Evolutionary conservation across 768 basidiomycete genomes (phyloP), one percentile per base, ranked within the genome.

Genomic region (Collybia nuda): DNA sequence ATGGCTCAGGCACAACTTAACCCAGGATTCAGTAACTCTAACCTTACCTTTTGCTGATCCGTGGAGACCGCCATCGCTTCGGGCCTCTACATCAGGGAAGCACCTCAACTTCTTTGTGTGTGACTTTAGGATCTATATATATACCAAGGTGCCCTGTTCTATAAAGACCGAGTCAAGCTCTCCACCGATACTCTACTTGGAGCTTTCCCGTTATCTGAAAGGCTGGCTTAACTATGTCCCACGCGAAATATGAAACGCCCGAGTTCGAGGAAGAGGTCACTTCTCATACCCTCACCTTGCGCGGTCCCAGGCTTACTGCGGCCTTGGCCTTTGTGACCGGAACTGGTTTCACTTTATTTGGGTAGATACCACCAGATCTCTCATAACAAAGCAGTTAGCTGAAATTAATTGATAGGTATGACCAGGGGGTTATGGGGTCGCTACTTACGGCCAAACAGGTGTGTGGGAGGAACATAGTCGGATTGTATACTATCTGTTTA

Each of bases 391-490:
- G 24, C 29, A 22, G 11, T 17, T 43, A n/a, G 12, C 21, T 18
- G 22, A 12, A 6, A 24, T 9, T 41, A n/a, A 8, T 11, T 44
- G 2, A 12, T 43, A 82, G 81, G 22, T 86, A 85, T 65, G 85
- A 86, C 57, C 85, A 86, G 60, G 84, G 84, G 38, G 85, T 85
- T 26, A 84, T 86, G 84, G 79, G 78, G n/a, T 81, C 83, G 15
- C 67, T 85, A 18, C 64, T 86, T 43, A 83, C 78, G 3, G 77
- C 85, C 0, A 67, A 68, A 40, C 76, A 80, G 68, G 79, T 80
- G 19, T 44, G 47, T 51, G 14, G 28, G 8, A 32, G 29, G 9
- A 45, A 9, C 32, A 9, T 32, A 14, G 32, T 32, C 32, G 9
- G 9, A 11, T 32, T 32, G 7, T 14, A 36, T 47, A 21, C n/a